Evolutionary conservation across 331 rosid genomes (phyloP).

Genomic region (Rhamnella rubrinervis): DNA sequence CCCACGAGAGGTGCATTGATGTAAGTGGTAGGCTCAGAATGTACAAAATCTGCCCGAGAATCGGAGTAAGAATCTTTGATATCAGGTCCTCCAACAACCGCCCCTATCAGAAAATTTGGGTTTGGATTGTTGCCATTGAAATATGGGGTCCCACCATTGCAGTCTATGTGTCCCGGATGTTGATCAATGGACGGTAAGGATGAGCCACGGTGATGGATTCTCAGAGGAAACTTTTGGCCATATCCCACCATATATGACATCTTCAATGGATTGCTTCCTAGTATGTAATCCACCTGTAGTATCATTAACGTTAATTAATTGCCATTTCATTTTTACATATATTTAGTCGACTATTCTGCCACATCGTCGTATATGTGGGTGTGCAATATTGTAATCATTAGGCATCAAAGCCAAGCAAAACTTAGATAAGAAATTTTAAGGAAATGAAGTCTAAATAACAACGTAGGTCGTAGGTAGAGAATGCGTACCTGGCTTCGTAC

Average conservation of each 20-base stretch:
- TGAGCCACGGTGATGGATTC: slow-evolving; percentile 29
- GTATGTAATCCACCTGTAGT: slow-evolving; percentile 26
- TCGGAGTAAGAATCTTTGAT: slow-evolving; percentile 14
- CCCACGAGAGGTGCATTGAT: slow-evolving; percentile 34
- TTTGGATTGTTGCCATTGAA: slow-evolving; percentile 11
- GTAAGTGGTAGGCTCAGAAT: slow-evolving; percentile 29
- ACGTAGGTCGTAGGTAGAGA: not conserved
- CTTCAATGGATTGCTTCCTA: slow-evolving; percentile 20
- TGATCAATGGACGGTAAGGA: slow-evolving; percentile 14
- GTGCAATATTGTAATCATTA: too few species aligned
- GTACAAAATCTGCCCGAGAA: slow-evolving; percentile 19
- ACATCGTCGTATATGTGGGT: not conserved
- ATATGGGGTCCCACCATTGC: slow-evolving; percentile 19
- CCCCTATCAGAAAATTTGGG: slow-evolving; percentile 22
- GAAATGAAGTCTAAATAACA: not conserved
- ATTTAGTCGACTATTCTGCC: not conserved
- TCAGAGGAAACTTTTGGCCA: slow-evolving; percentile 19
- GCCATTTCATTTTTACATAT: not conserved
- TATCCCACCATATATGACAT: slow-evolving; percentile 34
- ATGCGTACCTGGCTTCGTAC: slow-evolving; percentile 34
- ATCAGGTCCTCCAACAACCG: slow-evolving; percentile 30
- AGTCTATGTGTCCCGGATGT: slow-evolving; percentile 1
- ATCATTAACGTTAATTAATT: not conserved
- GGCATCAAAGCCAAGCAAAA: not conserved
- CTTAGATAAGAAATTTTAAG: not conserved